Percentiles rank a stretch among this genome's conserved stretches.
phyloP scores from a whole-genome alignment of 1,284 basidiomycete species.

The Ustilago curta region DNA sequence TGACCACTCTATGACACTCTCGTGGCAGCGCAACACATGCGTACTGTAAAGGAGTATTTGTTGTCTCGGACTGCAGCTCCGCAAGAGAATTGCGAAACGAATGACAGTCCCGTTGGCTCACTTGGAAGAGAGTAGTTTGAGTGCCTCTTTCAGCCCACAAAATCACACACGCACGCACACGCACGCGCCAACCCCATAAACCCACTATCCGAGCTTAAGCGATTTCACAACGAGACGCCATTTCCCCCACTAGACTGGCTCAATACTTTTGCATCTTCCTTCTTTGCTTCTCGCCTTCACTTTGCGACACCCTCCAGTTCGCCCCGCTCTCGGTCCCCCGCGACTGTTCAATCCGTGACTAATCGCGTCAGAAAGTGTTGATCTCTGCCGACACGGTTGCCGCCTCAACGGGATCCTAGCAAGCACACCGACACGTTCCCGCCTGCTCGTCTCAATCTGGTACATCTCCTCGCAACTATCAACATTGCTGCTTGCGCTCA shows the following conservation, averaged over 20 bases:
- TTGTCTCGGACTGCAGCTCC: background rate
- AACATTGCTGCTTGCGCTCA: background rate
- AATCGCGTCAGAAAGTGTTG: background rate
- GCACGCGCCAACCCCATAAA: slow-evolving; percentile 5
- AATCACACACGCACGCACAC: slow-evolving; percentile 4
- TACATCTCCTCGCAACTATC: background rate
- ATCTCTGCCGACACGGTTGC: background rate
- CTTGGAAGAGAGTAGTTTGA: too few species aligned
- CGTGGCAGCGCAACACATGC: too few species aligned
- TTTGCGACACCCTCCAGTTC: background rate
- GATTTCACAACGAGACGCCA: background rate
- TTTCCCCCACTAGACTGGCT: background rate
- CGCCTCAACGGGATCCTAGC: background rate
- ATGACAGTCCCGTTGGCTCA: background rate
- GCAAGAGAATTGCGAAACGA: background rate
- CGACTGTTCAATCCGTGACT: background rate
- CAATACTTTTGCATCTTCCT: background rate
- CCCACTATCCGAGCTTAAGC: background rate
- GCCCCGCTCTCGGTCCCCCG: background rate
- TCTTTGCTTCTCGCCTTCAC: too few species aligned
- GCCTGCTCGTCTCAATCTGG: background rate
- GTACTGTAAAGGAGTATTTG: background rate
- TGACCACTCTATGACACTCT: too few species aligned
- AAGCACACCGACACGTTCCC: slow-evolving; percentile 5
- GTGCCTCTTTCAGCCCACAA: background rate